Base-by-base conservation (phyloP, 1,284 basidiomycete species). In the Athelia psychrophila region DNA sequence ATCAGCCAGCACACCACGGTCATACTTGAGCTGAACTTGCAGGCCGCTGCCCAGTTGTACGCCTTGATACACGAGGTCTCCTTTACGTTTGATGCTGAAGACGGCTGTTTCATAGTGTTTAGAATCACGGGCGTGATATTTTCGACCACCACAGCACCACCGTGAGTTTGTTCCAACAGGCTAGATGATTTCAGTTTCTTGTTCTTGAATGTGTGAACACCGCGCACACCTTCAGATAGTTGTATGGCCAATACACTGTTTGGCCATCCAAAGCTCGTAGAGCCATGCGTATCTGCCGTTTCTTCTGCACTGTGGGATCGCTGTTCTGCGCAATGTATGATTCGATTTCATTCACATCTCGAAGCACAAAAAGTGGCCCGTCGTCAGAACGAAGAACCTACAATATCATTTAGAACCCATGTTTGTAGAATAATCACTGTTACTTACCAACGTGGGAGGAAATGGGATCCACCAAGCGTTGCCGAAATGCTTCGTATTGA, bases 401-500 rank as follows among this genome's bases (percentile, higher is more conserved):
- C n/a, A n/a, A n/a, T 20, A 22, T 3, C 27, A 30, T 6, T n/a
- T 25, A 6, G 38, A 48, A 6, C 5, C 12, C 4, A 24, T 55
- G 8, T 19, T 48, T 5, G 54, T 53, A 30, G 27, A 13, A 30
- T 30, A 30, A 13, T 30, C 5, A 24, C 36, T 9, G 2, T 10
- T 13, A 49, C 8, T 51, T 61, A 84, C 85, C 49, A 89, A 66
- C 0, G 83, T 83, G 2, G 83, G 88, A 12, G 85, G 90, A 64
- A 89, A 93, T n/a, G 83, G 88, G 51, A 85, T 79, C 78, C 83
- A 86, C 81, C 84, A 91, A 33, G 82, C 81, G 59, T 86, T 88
- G 32, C 89, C 88, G 63, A 90, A 91, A 62, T 73, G 80, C 46
- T 74, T 77, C 0, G 71, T 75, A 51, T 78, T 75, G 1, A 68